Percentiles rank a stretch among this genome's conserved stretches.
These are phyloP conservation scores for Aspergillus eucalypticola DNA, from an alignment of 2,329 filamentous ascomycete species.

Conservation along the genomic window DNA sequence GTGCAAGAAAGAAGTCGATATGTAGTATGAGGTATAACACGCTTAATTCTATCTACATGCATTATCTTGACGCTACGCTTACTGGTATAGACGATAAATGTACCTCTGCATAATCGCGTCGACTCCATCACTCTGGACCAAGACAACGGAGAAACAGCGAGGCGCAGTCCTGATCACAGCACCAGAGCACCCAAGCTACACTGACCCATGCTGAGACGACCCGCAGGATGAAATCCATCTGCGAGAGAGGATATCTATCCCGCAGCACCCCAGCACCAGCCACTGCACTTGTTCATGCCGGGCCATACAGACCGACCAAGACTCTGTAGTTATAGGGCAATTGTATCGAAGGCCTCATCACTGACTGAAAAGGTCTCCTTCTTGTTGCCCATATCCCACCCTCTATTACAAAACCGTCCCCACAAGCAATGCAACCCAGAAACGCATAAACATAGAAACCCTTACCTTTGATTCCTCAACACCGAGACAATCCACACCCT, in stretches of 20 bases:
- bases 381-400: constrained; percentile 52
- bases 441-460: constrained; percentile 16
- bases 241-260: constrained; percentile 37
- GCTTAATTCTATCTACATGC: not conserved
- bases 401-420: not conserved
- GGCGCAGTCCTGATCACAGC: constrained; percentile 19
- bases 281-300: constrained; percentile 5
- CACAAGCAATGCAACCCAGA: constrained; percentile 2
- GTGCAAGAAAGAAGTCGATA: not conserved
- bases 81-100: constrained; percentile 23
- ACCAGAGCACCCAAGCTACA: constrained; percentile 15
- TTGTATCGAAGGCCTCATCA: constrained; percentile 61
- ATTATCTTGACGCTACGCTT: not conserved
- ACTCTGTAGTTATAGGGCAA: constrained; percentile 52
- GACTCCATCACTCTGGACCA: constrained; percentile 29
- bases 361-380: constrained; percentile 51
- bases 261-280: not conserved
- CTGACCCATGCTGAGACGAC: constrained; percentile 1
- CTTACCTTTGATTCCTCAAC: constrained; percentile 39
- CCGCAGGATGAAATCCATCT: constrained; percentile 38
- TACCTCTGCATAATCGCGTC: constrained; percentile 40
- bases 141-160: constrained; percentile 27
- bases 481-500: constrained; percentile 63
- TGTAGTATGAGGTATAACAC: not conserved
- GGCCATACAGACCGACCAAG: constrained; percentile 8